These are phyloP conservation scores for Psidium guajava DNA, from an alignment of 345 rosid genomes.

Conservation along the genomic window DNA sequence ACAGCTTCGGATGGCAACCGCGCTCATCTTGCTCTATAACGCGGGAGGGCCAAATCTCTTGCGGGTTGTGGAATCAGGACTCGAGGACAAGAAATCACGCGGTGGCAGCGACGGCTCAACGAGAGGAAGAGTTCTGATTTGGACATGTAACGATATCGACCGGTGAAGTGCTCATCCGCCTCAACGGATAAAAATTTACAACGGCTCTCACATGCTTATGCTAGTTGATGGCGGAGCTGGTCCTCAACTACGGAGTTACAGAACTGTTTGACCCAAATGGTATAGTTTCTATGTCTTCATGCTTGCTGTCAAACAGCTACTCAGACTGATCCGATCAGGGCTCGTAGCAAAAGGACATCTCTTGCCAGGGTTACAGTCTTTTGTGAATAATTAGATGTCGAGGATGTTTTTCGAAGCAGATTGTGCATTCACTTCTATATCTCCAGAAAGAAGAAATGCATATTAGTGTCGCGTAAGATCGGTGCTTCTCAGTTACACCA, in stretches of 20 bases:
- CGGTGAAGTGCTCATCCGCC: background rate
- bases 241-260: background rate
- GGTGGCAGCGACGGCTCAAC: background rate
- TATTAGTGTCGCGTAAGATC: background rate
- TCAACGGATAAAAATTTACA: background rate
- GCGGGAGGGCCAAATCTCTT: background rate
- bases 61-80: background rate
- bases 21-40: background rate
- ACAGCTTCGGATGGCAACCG: background rate
- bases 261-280: background rate
- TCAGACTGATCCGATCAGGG: background rate
- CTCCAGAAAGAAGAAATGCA: background rate
- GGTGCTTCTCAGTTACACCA: background rate
- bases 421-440: background rate
- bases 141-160: background rate
- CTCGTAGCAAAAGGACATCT: background rate
- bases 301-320: background rate
- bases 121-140: background rate
- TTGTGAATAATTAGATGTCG: background rate
- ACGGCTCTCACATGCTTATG: background rate
- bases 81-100: background rate
- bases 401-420: background rate
- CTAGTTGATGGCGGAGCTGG: background rate
- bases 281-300: background rate
- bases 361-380: background rate